Conservation (phyloP, 805 yeast genomes). For the Pichia exigua region DNA sequence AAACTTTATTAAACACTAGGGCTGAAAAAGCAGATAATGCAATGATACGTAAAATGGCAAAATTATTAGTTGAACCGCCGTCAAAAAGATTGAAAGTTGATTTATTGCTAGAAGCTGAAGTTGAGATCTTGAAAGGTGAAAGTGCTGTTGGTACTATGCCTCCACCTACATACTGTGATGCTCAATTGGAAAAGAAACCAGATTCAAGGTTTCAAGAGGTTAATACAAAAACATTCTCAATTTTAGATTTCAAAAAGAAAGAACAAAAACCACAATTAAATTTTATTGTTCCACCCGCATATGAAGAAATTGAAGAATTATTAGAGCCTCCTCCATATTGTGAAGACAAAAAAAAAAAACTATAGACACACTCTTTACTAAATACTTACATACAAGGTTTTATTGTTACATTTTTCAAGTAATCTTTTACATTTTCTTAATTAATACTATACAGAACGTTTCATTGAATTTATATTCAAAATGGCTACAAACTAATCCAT, state of each 20-base stretch:
- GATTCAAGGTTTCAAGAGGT: neutral
- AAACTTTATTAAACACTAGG: neutral
- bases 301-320: constrained; percentile 10
- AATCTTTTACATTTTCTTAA: neutral
- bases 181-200: neutral
- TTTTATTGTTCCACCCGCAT: constrained; percentile 12
- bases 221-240: neutral
- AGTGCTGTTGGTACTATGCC: constrained; percentile 18
- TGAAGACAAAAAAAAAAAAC: neutral
- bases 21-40: constrained; percentile 13
- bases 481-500: constrained; percentile 21
- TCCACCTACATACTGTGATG: constrained; percentile 16
- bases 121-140: constrained; percentile 15
- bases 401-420: neutral
- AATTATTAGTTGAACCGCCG: constrained; percentile 13
- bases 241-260: neutral
- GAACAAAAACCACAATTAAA: constrained; percentile 1
- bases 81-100: constrained; percentile 16
- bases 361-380: neutral
- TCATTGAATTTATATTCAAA: too few relatives aligned
- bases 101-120: constrained; percentile 16
- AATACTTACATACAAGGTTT: neutral
- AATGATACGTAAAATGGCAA: constrained; percentile 17
- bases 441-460: neutral
- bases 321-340: constrained; percentile 7